Evolutionary conservation across 371 early-diverging fungal species (phyloP).

Genomic region (Apophysomyces variabilis): DNA sequence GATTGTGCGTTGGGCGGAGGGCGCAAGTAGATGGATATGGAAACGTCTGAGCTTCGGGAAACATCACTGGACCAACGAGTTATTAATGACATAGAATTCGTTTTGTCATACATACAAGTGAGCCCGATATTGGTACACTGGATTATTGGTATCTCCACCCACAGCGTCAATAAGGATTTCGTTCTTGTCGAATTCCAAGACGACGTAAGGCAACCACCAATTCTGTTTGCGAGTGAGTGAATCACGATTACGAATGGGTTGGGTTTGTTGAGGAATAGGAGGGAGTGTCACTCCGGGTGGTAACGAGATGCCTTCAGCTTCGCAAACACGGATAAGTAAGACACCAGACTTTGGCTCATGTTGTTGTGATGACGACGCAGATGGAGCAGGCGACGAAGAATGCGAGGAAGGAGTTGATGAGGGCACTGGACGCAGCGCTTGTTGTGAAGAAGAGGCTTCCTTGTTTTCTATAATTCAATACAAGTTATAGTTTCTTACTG

Average conservation of each 20-base stretch:
- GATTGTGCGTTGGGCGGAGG: constrained; percentile 53
- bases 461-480: constrained; percentile 27
- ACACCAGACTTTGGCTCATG: constrained; percentile 66
- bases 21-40: constrained; percentile 86
- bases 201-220: constrained; percentile 86
- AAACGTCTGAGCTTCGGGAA: constrained; percentile 81
- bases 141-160: constrained; percentile 75
- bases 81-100: constrained; percentile 10
- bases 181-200: constrained; percentile 94
- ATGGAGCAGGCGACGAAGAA: constrained; percentile 17
- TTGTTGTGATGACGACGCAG: constrained; percentile 18
- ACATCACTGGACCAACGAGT: constrained; percentile 74
- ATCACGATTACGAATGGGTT: constrained; percentile 59
- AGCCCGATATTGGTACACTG: constrained; percentile 85
- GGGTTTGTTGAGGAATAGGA: constrained; percentile 38
- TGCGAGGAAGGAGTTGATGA: constrained; percentile 11
- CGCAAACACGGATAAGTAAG: constrained; percentile 80
- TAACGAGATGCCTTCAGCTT: constrained; percentile 74
- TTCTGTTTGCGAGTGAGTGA: constrained; percentile 73
- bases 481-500: background rate
- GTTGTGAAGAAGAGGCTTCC: constrained; percentile 20
- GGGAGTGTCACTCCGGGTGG: constrained; percentile 58
- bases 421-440: constrained; percentile 1
- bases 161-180: constrained; percentile 85
- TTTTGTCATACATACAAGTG: constrained; percentile 76